Evolutionary conservation across 768 basidiomycete species (phyloP), one percentile per base, ranked within the genome.

Genomic region (Calvatia gigantea): DNA sequence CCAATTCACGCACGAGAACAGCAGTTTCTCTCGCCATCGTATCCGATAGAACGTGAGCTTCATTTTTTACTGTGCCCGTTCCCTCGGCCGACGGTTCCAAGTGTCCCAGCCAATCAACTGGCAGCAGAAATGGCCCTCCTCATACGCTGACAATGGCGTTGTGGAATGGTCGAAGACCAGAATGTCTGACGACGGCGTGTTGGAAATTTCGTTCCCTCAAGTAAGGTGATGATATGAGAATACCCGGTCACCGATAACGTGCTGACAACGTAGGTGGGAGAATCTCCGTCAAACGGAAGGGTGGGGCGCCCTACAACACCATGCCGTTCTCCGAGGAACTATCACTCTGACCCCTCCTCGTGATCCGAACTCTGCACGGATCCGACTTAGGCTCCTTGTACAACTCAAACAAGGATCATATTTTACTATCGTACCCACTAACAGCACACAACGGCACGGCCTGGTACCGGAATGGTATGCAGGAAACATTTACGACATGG

Each of bases 271-370:
- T 61, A 90, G 89, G 41, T 94, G 91, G 93, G 67, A 78, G 28
- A 74, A 78, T 47, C 75, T 94, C 51, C 84, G 91, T 11, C 74
- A 78, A 23, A 85, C 86, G 2, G 88, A 92, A 69, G 93, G 93
- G 11, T 94, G 93, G 93, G 87, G 91, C 21, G 86, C 82, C 19
- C 70, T 94, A 15, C 93, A 96, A 67, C 89, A 92, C 62, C 84
- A 92, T 62, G 77, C 81, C 6, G 70, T 93, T 28, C 75, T 94
- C 15, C 84, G 81, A 32, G 81, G 87, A 0, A 80, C 77, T 8
- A 56, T 94, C 4, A 85, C 79, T 1, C 58, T 94, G 15, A 69
- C 75, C 46, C 83, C 85, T 9, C 80, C 80, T 14, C 25, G 14
- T 35, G 54, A 29, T 57, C 52, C 42, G 9, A 57, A 25, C 19